These are phyloP conservation scores for Anthostomella pinea DNA, from an alignment of 2,329 filamentous ascomycete genomes.

Conservation along the genomic window DNA sequence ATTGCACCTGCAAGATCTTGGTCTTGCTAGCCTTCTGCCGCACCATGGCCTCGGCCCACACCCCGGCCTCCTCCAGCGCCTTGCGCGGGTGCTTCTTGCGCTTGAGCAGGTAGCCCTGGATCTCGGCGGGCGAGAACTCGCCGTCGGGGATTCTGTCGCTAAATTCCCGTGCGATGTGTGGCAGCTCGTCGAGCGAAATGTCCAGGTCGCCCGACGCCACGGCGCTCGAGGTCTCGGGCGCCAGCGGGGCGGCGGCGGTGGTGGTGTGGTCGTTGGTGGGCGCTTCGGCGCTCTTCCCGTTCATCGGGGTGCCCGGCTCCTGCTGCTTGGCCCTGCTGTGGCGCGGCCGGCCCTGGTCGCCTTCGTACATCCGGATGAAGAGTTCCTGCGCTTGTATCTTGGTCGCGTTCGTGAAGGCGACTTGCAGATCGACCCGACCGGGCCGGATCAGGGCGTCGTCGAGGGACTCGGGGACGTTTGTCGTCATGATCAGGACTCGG, in stretches of 20 bases:
- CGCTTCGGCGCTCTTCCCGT: no score
- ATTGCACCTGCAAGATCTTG: constrained; percentile 50
- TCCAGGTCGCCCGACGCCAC: constrained; percentile 28
- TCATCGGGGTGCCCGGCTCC: no score
- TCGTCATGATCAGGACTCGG: constrained; percentile 78
- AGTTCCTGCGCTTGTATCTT: constrained; percentile 53
- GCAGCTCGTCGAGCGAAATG: constrained; percentile 39
- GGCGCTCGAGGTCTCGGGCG: constrained; percentile 12
- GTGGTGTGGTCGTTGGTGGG: neutral
- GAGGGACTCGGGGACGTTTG: constrained; percentile 70
- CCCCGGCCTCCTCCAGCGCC: constrained; percentile 51
- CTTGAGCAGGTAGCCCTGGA: constrained; percentile 64
- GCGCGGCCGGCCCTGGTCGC: constrained; percentile 30
- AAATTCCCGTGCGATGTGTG: constrained; percentile 47
- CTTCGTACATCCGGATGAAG: constrained; percentile 60
- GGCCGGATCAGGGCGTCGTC: constrained; percentile 73
- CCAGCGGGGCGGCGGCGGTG: neutral
- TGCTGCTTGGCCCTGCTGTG: constrained; percentile 4
- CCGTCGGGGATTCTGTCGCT: constrained; percentile 42
- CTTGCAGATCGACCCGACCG: constrained; percentile 68
- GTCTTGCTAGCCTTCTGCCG: constrained; percentile 49
- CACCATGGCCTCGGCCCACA: constrained; percentile 51
- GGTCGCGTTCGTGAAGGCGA: constrained; percentile 60
- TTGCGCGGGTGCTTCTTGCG: constrained; percentile 56
- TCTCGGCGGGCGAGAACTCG: constrained; percentile 51